Conservation (phyloP, 2,329 filamentous ascomycete genomes). For the Calonectria hawksworthii region DNA sequence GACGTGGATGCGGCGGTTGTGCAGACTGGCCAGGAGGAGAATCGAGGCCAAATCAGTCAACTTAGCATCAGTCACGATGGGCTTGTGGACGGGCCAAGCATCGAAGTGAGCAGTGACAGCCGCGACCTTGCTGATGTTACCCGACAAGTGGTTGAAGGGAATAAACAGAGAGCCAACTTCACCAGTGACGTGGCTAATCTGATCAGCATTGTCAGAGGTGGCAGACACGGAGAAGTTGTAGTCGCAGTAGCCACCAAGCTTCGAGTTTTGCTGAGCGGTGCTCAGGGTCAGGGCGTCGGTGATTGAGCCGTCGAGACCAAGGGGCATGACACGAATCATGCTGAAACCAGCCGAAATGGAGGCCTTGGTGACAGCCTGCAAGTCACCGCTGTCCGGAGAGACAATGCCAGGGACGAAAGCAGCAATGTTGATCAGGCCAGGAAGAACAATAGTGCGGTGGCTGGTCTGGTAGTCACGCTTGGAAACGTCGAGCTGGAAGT, state of each 20-base stretch:
- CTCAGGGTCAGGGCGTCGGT: constrained; percentile 80
- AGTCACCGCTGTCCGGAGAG: constrained; percentile 73
- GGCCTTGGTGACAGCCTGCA: constrained; percentile 78
- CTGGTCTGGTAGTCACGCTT: constrained; percentile 94
- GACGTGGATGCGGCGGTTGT: constrained; percentile 83
- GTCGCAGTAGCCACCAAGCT: constrained; percentile 78
- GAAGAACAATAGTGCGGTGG: constrained; percentile 80
- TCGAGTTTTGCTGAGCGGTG: constrained; percentile 79
- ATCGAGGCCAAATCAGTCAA: constrained; percentile 86
- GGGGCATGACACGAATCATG: constrained; percentile 85
- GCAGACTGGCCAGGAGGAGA: constrained; percentile 81
- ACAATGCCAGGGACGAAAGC: constrained; percentile 83
- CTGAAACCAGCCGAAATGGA: constrained; percentile 83
- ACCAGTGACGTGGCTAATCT: constrained; percentile 78
- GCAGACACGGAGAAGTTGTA: constrained; percentile 85
- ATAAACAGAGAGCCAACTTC: constrained; percentile 87
- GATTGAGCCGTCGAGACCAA: constrained; percentile 79
- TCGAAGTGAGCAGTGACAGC: constrained; percentile 85
- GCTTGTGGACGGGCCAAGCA: constrained; percentile 82
- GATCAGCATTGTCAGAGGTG: constrained; percentile 79
- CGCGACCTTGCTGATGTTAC: constrained; percentile 87
- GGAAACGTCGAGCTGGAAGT: constrained; percentile 87
- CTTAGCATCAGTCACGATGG: constrained; percentile 86
- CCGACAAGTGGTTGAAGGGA: constrained; percentile 84
- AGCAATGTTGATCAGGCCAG: constrained; percentile 84